Evolutionary conservation across 768 basidiomycete species (phyloP), one percentile per base, ranked within the genome.

Genomic region (Suillus plorans): DNA sequence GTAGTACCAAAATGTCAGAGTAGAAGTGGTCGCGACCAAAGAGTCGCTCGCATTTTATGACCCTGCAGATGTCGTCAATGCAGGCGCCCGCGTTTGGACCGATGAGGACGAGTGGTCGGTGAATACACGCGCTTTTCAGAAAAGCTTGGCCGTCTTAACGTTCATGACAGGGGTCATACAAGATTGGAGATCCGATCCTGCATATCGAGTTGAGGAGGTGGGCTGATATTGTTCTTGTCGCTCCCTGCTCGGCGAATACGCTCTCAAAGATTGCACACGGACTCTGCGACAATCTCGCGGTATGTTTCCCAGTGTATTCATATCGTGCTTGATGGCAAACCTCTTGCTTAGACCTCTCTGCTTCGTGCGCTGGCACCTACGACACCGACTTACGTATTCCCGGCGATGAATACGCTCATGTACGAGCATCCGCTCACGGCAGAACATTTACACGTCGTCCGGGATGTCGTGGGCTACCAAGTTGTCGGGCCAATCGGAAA

Each of bases 331-430:
- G 22, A 25, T 28, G 41, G 13, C 25, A 14, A 55, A 37, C 18
- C 1, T 20, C 25, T 22, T 44, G 50, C 31, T 3, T 67, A 90
- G 89, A 90, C 88, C 12, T 90, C 94, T 18, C 83, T 97, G 6
- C 84, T 97, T 65, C 88, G 95, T 18, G 96, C 95, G 0, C 80
- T 97, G 0, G 81, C 91, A 3, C 92, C 95, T 0, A 82, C 85
- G 7, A 97, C 94, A 0, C 92, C 92, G 8, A 95, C 94, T 8
- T 95, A 90, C 70, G 76, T 99, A 44, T 99, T 97, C 72, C 97
- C 97, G 1, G 97, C 97, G 0, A 99, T 99, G 97, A 99, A 99
- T 76, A 99, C 97, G 5, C 81, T 94, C 69, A 99, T 99, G 97
- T 99, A 93, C 72, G 88, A 92, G 67, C 97, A 98, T 73, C 95